Conservation (phyloP, 495 filamentous ascomycete species). For the Penicillium daleae region DNA sequence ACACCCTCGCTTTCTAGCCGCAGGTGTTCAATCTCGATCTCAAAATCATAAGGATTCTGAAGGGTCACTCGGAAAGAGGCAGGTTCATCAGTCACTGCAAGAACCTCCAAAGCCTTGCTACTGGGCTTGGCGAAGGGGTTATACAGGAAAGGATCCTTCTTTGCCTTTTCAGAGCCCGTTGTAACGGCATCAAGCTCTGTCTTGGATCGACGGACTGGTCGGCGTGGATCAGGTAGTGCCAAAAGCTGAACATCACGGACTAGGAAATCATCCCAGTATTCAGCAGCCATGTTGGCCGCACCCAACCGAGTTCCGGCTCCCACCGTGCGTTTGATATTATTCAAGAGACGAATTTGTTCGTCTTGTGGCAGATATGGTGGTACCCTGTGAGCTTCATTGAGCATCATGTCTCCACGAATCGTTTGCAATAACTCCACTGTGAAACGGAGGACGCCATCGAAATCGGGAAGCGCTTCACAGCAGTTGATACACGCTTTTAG, state of each 20-base stretch:
- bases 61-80: slow-evolving; percentile 78
- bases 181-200: slow-evolving; percentile 69
- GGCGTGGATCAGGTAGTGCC: slow-evolving; percentile 51
- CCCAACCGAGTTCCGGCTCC: slow-evolving; percentile 75
- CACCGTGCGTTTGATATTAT: slow-evolving; percentile 83
- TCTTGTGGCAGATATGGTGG: slow-evolving; percentile 75
- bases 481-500: slow-evolving; percentile 84
- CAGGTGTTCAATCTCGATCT: slow-evolving; percentile 83
- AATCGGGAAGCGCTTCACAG: slow-evolving; percentile 91
- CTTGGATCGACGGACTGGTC: slow-evolving; percentile 73
- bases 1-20: slow-evolving; percentile 72
- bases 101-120: slow-evolving; percentile 60
- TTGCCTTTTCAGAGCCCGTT: slow-evolving; percentile 49
- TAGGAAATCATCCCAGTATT: slow-evolving; percentile 97
- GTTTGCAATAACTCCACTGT: slow-evolving; percentile 81
- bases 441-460: slow-evolving; percentile 82
- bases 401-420: slow-evolving; percentile 73
- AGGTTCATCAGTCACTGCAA: slow-evolving; percentile 76
- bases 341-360: slow-evolving; percentile 78
- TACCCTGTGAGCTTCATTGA: slow-evolving; percentile 47
- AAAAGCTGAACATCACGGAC: slow-evolving; percentile 77
- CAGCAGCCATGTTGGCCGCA: slow-evolving; percentile 66
- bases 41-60: slow-evolving; percentile 93
- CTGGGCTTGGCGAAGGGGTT: slow-evolving; percentile 80
- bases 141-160: slow-evolving; percentile 86